phyloP scores from a whole-genome alignment of 2,329 filamentous ascomycete genomes.

The Claviceps humidiphila region DNA sequence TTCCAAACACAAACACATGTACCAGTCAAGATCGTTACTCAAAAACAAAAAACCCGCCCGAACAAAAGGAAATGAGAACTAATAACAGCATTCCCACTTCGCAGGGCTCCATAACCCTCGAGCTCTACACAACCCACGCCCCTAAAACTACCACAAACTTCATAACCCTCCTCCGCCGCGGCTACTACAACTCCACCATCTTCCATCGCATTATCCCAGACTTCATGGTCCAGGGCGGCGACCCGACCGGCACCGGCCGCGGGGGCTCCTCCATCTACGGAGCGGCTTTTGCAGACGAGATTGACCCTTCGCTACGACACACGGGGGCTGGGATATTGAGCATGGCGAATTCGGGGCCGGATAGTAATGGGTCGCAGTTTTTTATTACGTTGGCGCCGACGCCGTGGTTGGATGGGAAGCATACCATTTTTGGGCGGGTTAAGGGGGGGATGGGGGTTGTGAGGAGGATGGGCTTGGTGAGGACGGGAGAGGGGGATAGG shows the following conservation, averaged over 20 bases:
- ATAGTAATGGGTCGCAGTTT: conserved; percentile 93
- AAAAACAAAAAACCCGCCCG: background rate
- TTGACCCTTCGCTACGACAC: conserved; percentile 65
- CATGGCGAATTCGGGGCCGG: conserved; percentile 90
- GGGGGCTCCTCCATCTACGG: conserved; percentile 86
- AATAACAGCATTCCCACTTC: background rate
- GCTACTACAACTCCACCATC: conserved; percentile 76
- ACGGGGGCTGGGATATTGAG: conserved; percentile 85
- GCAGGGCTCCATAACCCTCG: conserved; percentile 70
- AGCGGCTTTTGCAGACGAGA: conserved; percentile 89
- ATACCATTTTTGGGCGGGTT: conserved; percentile 91
- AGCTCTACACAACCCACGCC: conserved; percentile 83
- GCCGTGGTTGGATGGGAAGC: conserved; percentile 93
- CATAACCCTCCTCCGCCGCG: conserved; percentile 59
- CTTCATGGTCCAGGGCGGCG: conserved; percentile 94
- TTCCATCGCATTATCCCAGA: conserved; percentile 92
- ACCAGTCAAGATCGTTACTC: no score
- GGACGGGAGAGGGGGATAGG: conserved; percentile 67
- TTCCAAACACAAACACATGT: no score
- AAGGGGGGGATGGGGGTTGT: conserved; percentile 73
- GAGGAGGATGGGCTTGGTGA: conserved; percentile 75
- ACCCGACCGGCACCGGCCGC: conserved; percentile 85
- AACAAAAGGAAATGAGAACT: no score
- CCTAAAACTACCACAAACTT: conserved; percentile 89
- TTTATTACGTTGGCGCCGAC: conserved; percentile 91